These are phyloP conservation scores for Colletotrichum eremochloae DNA, from an alignment of 2,329 filamentous ascomycete species.

Conservation along the genomic window DNA sequence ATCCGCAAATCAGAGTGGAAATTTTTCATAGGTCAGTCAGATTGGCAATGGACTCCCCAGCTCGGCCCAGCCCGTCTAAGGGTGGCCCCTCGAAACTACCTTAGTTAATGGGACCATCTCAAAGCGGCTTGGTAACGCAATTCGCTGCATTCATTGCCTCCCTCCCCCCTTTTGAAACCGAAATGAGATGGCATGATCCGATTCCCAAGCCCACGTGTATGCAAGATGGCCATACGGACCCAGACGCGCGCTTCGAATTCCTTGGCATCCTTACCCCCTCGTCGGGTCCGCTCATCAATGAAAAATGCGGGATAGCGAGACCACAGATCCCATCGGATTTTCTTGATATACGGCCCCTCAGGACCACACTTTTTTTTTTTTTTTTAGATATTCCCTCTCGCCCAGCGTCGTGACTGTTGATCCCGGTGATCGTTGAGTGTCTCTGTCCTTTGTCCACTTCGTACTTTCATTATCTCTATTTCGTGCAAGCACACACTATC, in stretches of 20 bases:
- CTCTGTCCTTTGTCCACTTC: slow-evolving; percentile 4
- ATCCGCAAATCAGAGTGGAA: slow-evolving; percentile 32
- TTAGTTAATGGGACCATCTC: slow-evolving; percentile 21
- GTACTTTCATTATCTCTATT: background rate
- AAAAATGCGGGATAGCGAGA: background rate
- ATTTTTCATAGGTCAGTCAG: background rate
- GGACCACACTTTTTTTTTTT: background rate
- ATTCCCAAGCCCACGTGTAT: slow-evolving; percentile 37
- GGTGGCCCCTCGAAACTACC: slow-evolving; percentile 24
- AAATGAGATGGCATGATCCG: slow-evolving; percentile 41
- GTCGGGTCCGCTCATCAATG: background rate
- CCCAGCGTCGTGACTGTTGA: slow-evolving; percentile 11
- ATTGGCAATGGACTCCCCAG: slow-evolving; percentile 12
- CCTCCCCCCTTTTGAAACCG: slow-evolving; percentile 30
- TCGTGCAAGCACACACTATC: background rate
- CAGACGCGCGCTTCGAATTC: slow-evolving; percentile 36
- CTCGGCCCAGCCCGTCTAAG: slow-evolving; percentile 31
- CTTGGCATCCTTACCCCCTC: background rate
- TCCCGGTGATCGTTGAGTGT: slow-evolving; percentile 32
- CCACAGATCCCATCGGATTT: background rate
- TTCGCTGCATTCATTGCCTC: slow-evolving; percentile 5
- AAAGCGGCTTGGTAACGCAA: slow-evolving; percentile 2
- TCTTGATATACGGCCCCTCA: slow-evolving; percentile 17
- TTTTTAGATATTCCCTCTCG: background rate
- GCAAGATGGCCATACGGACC: slow-evolving; percentile 20